Evolutionary conservation across 139 green algal species (phyloP), one percentile per base, ranked within the genome.

Genomic region (Edaphochlamys debaryana): DNA sequence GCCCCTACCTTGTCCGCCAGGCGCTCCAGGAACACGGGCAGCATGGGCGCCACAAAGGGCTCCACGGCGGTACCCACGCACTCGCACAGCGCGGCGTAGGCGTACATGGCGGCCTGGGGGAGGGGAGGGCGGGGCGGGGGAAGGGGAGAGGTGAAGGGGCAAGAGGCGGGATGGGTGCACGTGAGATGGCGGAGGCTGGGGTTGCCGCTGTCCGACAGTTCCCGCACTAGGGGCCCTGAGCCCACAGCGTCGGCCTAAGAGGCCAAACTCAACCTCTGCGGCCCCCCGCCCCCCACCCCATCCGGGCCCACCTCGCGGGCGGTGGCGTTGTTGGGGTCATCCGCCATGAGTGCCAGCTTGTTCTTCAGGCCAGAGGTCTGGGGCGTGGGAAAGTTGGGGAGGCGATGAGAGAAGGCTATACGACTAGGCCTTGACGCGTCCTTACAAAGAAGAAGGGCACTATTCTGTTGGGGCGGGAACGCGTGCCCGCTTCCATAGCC

Each of bases 31-130:
- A 95, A 77, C 27, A 84, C 70, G 37, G 87, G 72, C 68, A 98
- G 79, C 72, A 93, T 73, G 36, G 88, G 83, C 34, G 95, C 87
- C 25, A 96, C 79, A 79, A 93, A 95, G 40, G 93, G 92, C 92
- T 97, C 95, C 23, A 87, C 88, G 2, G 85, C 30, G 0, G 23
- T 15, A 72, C 91, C 91, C 6, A 86, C 58, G 13, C 58, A 40
- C 20, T 88, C 82, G 41, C 72, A 77, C n/a, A 95, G 68, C n/a
- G 86, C 86, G 3, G 82, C 79, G 42, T 89, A 45, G 7, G 83
- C 71, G 63, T 86, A 48, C 58, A 93, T 76, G 25, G 74, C 86
- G 60, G 79, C 86, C 85, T 93, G 85, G 42, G 60, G 20, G 58
- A 54, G 30, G 32, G 3, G 42, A 40, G 41, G 42, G 69, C n/a